Evolutionary conservation across 441 rosid genomes (phyloP).

Genomic region (Jatropha podagrica): DNA sequence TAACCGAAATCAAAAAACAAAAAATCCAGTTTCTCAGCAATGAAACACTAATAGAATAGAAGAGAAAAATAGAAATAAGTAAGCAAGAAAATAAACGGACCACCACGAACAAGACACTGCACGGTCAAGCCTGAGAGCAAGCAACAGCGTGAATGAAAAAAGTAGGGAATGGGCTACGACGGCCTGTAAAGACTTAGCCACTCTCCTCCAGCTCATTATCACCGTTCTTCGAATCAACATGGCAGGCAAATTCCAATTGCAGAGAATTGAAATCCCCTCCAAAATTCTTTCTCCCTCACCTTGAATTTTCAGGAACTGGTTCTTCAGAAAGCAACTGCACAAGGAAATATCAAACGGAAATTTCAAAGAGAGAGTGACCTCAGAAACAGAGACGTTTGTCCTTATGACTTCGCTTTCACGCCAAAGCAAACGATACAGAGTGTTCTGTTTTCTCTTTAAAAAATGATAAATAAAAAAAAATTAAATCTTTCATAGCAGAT

Average conservation of each 20-base stretch:
- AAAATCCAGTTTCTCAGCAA: slow-evolving; percentile 15
- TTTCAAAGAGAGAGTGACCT: slow-evolving; percentile 29
- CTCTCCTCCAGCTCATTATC: slow-evolving; percentile 81
- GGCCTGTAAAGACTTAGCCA: slow-evolving; percentile 62
- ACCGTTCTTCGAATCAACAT: slow-evolving; percentile 57
- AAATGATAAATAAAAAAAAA: no score
- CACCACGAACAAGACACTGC: slow-evolving; percentile 66
- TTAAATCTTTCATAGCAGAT: no score
- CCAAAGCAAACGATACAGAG: slow-evolving; percentile 17
- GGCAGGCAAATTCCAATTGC: background rate
- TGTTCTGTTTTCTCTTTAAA: background rate
- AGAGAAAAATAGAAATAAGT: background rate
- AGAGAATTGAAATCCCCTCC: slow-evolving; percentile 3
- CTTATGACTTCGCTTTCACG: slow-evolving; percentile 42
- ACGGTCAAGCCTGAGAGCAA: slow-evolving; percentile 69
- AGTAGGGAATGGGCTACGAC: slow-evolving; percentile 65
- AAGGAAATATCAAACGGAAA: slow-evolving; percentile 28
- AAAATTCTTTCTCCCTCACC: background rate
- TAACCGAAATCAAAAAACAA: background rate
- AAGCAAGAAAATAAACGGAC: slow-evolving; percentile 36
- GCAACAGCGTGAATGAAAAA: slow-evolving; percentile 76
- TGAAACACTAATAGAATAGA: slow-evolving; percentile 8
- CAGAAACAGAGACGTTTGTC: background rate
- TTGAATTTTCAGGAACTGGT: background rate
- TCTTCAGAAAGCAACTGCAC: background rate